Evolutionary conservation across 2,329 filamentous ascomycete species (phyloP), one percentile per base, ranked within the genome.

Genomic region (Neobulgaria alba): DNA sequence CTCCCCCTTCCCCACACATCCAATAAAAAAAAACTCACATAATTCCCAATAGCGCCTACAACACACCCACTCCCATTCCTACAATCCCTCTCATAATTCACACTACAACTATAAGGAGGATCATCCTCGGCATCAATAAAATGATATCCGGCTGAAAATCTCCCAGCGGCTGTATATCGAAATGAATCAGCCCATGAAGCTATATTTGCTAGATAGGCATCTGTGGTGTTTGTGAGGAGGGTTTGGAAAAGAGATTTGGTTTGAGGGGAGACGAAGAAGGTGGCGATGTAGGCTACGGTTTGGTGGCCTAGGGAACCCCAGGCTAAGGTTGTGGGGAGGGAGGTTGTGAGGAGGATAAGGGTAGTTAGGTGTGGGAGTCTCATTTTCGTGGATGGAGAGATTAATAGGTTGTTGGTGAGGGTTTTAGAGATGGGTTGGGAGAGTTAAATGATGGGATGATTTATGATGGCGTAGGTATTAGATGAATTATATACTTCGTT

Each of bases 81-180:
- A 64, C 78, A 83, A 62, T 82, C 79, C 39, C 79, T 72, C 17
- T 66, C 62, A 43, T 71, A 69, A 51, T 75, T 67, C 48, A 82
- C 70, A 45, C 67, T 67, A 63, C 79, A 82, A 33, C 60, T 64
- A 12, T 54, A 53, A 1, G 78, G 78, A 41, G 79, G 79, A 51
- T 63, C 59, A 61, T 83, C 79, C 53, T 79, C 70, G 44, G 78
- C 77, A 57, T 82, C 79, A 61, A 83, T 82, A 63, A 77, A 83
- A 66, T 83, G 79, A 59, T 79, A 80, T 23, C 69, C 70, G 48
- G 68, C 73, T 7, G 72, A 76, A 60, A 76, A 82, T 29, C 67
- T 66, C 10, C 75, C 77, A 64, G 73, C 78, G 58, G 70, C 68
- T 5, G 74, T 79, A 62, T 82, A 82, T 17, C 77, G 69, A 58